phyloP scores from a whole-genome alignment of 2,329 filamentous ascomycete species.

The Nemania sp. region DNA sequence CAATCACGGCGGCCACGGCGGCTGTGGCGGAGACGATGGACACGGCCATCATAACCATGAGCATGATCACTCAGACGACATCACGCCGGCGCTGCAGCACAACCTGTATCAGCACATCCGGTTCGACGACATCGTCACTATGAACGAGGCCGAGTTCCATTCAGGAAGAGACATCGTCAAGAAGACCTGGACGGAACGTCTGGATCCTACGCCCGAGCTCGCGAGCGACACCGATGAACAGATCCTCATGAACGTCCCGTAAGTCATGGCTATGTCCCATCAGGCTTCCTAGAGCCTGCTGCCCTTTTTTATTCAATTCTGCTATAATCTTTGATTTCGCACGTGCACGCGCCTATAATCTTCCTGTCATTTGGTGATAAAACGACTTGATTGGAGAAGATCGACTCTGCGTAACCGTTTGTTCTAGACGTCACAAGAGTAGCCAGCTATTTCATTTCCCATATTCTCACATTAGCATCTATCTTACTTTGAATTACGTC shows the following conservation, averaged over 20 bases:
- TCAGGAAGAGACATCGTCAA: constrained; percentile 76
- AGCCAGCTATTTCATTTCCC: neutral
- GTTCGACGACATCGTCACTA: constrained; percentile 79
- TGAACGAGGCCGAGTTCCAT: constrained; percentile 76
- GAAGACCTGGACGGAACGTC: constrained; percentile 87
- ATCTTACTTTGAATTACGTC: neutral
- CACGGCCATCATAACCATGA: constrained; percentile 54
- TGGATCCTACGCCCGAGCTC: constrained; percentile 73
- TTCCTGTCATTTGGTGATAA: too few relatives aligned
- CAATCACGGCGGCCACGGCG: constrained; percentile 39
- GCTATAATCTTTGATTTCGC: neutral
- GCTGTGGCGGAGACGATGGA: constrained; percentile 46
- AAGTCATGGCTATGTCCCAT: constrained; percentile 42
- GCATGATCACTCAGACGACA: constrained; percentile 90
- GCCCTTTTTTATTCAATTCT: neutral
- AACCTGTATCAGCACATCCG: constrained; percentile 91
- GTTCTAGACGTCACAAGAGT: neutral
- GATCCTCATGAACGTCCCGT: constrained; percentile 90
- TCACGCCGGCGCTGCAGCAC: constrained; percentile 86
- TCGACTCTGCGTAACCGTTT: neutral
- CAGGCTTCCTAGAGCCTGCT: neutral
- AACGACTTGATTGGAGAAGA: too few relatives aligned
- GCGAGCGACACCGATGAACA: constrained; percentile 90
- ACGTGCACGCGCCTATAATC: too few relatives aligned
- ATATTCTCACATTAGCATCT: neutral